Conservation (phyloP, 495 filamentous ascomycete species). For the Daldinia bambusicola region DNA sequence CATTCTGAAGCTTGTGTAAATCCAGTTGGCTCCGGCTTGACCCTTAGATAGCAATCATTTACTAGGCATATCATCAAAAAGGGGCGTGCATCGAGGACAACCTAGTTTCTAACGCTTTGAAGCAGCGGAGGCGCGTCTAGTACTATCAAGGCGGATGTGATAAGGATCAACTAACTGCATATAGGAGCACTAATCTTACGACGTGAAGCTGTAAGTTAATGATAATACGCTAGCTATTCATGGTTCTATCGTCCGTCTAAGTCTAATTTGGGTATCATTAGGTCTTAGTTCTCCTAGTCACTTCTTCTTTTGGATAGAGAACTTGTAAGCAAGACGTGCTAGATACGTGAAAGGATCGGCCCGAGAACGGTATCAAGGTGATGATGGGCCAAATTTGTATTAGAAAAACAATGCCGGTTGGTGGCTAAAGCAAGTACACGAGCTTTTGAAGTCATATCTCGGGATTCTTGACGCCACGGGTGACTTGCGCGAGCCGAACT, state of each 20-base stretch:
- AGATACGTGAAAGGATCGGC: slow-evolving; percentile 31
- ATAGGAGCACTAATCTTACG: neutral
- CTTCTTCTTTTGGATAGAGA: slow-evolving; percentile 8
- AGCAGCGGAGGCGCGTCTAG: neutral
- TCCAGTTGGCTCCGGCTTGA: slow-evolving; percentile 8
- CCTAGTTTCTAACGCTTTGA: neutral
- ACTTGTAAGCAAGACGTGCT: slow-evolving; percentile 3
- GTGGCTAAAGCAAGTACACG: slow-evolving; percentile 26
- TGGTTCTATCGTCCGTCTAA: neutral
- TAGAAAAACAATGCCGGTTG: slow-evolving; percentile 24
- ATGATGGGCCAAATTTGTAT: neutral
- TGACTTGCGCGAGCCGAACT: slow-evolving; percentile 12
- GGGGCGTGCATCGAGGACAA: neutral
- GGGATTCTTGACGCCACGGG: slow-evolving; percentile 14
- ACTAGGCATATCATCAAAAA: neutral
- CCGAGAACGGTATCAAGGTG: slow-evolving; percentile 27
- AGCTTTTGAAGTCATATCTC: slow-evolving; percentile 9
- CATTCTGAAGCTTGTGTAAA: slow-evolving; percentile 6
- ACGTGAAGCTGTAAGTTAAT: neutral
- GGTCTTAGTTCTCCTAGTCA: neutral
- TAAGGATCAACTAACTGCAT: slow-evolving; percentile 25
- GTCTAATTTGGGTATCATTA: neutral
- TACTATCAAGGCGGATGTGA: slow-evolving; percentile 9
- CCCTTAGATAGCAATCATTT: neutral
- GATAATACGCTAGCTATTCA: slow-evolving; percentile 6